A percentile compares a stretch with the other conserved stretches of the same genome.
Conservation (phyloP, 495 filamentous ascomycete genomes). For the Neurospora sp. region DNA sequence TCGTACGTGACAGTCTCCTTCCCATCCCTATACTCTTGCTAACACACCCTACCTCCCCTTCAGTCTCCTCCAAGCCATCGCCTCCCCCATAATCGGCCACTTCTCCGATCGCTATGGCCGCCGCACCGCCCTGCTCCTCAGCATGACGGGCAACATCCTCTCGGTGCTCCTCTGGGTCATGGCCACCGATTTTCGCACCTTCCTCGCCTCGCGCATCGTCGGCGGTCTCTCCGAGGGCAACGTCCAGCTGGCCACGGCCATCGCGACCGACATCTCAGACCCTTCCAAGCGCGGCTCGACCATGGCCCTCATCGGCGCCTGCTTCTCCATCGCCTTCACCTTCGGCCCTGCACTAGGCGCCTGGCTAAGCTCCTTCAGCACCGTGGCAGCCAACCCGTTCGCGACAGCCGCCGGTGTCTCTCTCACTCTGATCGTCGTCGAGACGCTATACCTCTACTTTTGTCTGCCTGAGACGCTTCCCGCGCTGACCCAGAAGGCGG, state of each 20-base stretch:
- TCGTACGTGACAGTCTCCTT: conserved; percentile 33
- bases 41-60: background rate
- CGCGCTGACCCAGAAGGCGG: conserved; percentile 21
- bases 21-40: background rate
- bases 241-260: conserved; percentile 91
- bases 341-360: conserved; percentile 90
- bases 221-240: conserved; percentile 95
- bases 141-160: conserved; percentile 89
- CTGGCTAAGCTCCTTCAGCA: conserved; percentile 60
- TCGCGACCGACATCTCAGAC: conserved; percentile 92
- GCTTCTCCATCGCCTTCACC: conserved; percentile 96
- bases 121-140: conserved; percentile 75
- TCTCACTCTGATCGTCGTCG: conserved; percentile 67
- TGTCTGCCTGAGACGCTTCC: conserved; percentile 85
- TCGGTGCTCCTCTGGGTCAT: conserved; percentile 91
- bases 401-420: conserved; percentile 81
- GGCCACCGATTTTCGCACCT: conserved; percentile 89
- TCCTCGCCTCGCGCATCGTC: conserved; percentile 82
- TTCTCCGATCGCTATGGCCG: conserved; percentile 86
- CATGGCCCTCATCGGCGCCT: conserved; percentile 91
- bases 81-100: conserved; percentile 81
- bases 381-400: conserved; percentile 82
- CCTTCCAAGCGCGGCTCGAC: conserved; percentile 71
- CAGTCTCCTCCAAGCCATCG: conserved; percentile 75
- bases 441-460: conserved; percentile 83